phyloP scores from a whole-genome alignment of 129 eudicot species.

The Pseudognaphalium luteoalbum region DNA sequence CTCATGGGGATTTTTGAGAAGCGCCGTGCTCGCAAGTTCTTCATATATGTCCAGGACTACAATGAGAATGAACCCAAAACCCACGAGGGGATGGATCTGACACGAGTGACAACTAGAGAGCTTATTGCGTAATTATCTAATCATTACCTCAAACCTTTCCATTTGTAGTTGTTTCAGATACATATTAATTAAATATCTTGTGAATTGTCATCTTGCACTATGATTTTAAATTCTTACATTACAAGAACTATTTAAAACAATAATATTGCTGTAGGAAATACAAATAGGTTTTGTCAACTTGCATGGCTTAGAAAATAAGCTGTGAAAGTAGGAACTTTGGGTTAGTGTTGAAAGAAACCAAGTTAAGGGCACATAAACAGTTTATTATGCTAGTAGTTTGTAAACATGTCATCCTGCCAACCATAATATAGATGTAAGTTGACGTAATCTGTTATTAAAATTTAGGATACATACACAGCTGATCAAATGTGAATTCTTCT shows the following conservation, averaged over 20 bases:
- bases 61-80: conserved; percentile 81
- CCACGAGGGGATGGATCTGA: conserved; percentile 93
- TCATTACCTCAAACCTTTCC: neutral
- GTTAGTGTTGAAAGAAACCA: neutral
- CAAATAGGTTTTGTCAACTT: neutral
- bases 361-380: neutral
- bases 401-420: neutral
- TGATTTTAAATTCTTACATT: neutral
- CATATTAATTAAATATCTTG: neutral
- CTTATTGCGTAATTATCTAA: conserved; percentile 75
- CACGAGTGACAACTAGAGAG: conserved; percentile 75
- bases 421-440: neutral
- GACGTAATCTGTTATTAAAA: neutral
- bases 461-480: neutral
- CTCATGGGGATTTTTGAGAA: conserved; percentile 91
- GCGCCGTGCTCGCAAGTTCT: conserved; percentile 94
- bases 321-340: neutral
- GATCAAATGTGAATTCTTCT: neutral
- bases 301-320: neutral
- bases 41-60: conserved; percentile 84
- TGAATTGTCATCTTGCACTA: neutral
- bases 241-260: neutral
- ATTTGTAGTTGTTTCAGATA: neutral
- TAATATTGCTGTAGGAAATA: neutral
- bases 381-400: neutral